Conservation (phyloP, 306 rosid species). For the Cucurbita pepo region DNA sequence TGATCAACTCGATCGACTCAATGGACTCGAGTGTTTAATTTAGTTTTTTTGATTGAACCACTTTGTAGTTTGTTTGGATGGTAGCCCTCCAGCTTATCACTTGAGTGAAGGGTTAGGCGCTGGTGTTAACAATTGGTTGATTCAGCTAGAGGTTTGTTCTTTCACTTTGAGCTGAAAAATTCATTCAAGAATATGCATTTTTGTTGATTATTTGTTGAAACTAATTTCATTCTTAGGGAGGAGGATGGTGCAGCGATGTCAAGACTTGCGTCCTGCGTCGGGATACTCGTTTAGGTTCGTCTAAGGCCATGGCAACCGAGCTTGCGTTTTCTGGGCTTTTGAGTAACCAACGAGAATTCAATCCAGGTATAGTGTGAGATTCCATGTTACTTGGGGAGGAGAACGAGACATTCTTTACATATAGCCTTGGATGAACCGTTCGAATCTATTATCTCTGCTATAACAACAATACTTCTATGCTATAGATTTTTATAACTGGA, state of each 20-base stretch:
- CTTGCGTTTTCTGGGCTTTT: conserved; percentile 70
- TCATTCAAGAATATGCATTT: neutral
- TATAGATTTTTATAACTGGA: conserved; percentile 82
- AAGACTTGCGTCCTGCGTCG: conserved; percentile 69
- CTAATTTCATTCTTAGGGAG: conserved; percentile 45
- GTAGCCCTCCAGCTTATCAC: conserved; percentile 94
- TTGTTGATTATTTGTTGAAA: neutral
- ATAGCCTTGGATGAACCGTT: neutral
- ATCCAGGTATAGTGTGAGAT: conserved; percentile 44
- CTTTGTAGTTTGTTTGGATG: conserved; percentile 84
- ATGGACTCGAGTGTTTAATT: neutral
- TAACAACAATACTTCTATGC: neutral
- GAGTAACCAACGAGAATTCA: conserved; percentile 25
- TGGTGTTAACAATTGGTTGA: conserved; percentile 74
- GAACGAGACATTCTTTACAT: too few species aligned
- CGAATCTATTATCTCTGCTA: neutral
- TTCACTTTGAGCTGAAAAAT: conserved; percentile 6
- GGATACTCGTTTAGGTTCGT: conserved; percentile 67
- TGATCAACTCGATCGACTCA: neutral
- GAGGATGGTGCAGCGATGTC: conserved; percentile 94
- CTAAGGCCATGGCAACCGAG: conserved; percentile 45
- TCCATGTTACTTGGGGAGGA: too few species aligned
- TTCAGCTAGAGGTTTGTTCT: conserved; percentile 65
- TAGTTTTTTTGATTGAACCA: neutral
- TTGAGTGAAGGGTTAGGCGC: conserved; percentile 52